Conservation (phyloP, 768 basidiomycete genomes). For the Tephrocybe sp. region DNA sequence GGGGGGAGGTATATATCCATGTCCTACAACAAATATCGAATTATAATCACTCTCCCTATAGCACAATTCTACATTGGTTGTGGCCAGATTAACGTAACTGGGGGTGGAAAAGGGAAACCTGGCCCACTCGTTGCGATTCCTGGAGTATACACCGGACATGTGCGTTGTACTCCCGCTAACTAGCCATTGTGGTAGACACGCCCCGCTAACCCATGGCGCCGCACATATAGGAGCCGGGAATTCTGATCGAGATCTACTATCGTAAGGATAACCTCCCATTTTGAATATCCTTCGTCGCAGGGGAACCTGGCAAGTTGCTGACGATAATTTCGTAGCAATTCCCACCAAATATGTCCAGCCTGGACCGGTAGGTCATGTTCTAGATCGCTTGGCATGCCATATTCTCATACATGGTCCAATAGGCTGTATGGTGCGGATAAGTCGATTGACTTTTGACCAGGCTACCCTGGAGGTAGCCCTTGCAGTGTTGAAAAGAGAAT, state of each 20-base stretch:
- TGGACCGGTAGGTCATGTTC: constrained; percentile 10
- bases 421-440: constrained; percentile 13
- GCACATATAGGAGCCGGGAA: constrained; percentile 12
- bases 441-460: too few relatives aligned
- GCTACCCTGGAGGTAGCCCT: not conserved
- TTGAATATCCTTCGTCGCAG: not conserved
- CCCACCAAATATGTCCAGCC: constrained; percentile 14
- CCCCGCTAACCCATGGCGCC: not conserved
- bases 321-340: constrained; percentile 3
- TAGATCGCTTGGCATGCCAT: not conserved
- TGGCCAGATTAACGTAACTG: constrained; percentile 21
- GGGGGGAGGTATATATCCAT: constrained; percentile 8
- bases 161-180: not conserved
- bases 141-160: constrained; percentile 16
- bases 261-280: not conserved
- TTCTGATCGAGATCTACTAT: constrained; percentile 13
- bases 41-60: not conserved
- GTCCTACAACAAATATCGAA: not conserved
- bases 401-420: not conserved
- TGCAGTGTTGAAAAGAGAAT: too few relatives aligned
- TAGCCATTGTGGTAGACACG: not conserved
- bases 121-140: constrained; percentile 15
- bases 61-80: constrained; percentile 22
- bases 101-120: constrained; percentile 18
- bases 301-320: not conserved